Base-by-base conservation (phyloP, 176 grass and related monocot species). In the Carex pumila region DNA sequence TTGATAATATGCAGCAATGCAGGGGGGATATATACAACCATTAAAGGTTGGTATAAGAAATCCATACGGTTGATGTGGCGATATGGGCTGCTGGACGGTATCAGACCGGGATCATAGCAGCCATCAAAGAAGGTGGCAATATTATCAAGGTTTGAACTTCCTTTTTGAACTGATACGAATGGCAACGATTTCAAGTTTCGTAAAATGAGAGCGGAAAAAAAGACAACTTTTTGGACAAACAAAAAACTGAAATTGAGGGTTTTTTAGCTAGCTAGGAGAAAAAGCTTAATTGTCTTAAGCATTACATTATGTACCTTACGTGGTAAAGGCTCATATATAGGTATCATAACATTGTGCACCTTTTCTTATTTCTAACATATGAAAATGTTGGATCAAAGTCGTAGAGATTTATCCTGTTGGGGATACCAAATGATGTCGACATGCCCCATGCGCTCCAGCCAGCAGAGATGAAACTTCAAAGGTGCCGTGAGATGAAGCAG, bases 11-110 rank as follows among this genome's bases (percentile, higher is more conserved):
- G 45, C 64, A 4, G 7, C 5, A 52, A 49, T 21, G 4, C 55
- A 80, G 84, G 84, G 84, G 74, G 37, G 74, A 86, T 80, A 29
- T 86, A n/a, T 53, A 71, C 43, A 65, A 81, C 36, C 85, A 86
- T 36, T 60, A 22, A 8, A 68, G 85, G 47, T 80, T 86, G 75
- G 61, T 86, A 37, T 8, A 57, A 65, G 75, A 61, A 25, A 70
- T 69, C 75, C 80, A 34, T 12, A 12, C 12, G 3, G 85, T 86
- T 8, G 85, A 86, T 79, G 75, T 81, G 15, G 85, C 81, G 58
- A 86, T 86, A 71, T 81, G 21, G n/a, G 15, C 85, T 19, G 61
- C 7, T 55, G 53, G 52, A 58, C 3, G 73, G 61, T 61, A 86
- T 69, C 85, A 86, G 41, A 86, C 15, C 21, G 71, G 55, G 43